A percentile compares a stretch with the other conserved stretches of the same genome.
phyloP scores from a whole-genome alignment of 306 rosid genomes.

The Fragaria nilgerrensis region DNA sequence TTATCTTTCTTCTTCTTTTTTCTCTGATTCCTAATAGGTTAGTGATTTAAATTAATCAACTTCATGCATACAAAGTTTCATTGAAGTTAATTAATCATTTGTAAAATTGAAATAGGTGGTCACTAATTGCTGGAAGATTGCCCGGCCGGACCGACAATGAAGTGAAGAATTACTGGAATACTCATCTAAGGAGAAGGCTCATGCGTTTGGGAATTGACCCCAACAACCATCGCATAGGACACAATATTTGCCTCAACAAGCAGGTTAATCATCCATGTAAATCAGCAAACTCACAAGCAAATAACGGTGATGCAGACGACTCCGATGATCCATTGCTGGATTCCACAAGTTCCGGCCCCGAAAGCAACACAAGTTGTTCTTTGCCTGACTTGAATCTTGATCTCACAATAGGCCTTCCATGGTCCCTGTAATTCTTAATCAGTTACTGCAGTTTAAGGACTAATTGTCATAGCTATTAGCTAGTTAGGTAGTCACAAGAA shows the following conservation, averaged over 20 bases:
- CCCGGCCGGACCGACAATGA: conserved; percentile 80
- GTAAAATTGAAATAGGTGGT: conserved; percentile 46
- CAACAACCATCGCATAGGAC: conserved; percentile 60
- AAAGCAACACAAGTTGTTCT: conserved; percentile 17
- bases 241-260: conserved; percentile 6
- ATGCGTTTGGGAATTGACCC: conserved; percentile 70
- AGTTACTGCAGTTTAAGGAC: background rate
- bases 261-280: background rate
- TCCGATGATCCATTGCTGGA: conserved; percentile 28
- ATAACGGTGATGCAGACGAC: conserved; percentile 38
- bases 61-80: background rate
- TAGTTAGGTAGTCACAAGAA: background rate
- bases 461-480: background rate
- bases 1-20: background rate
- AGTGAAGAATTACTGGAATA: conserved; percentile 77
- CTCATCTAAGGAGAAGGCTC: conserved; percentile 67
- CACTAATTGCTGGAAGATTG: conserved; percentile 61
- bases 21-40: background rate
- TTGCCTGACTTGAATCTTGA: conserved; percentile 51
- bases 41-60: background rate
- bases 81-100: background rate
- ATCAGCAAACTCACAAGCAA: conserved; percentile 13
- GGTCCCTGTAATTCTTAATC: background rate
- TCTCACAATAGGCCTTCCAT: conserved; percentile 56
- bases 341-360: background rate